Evolutionary conservation across 2,329 filamentous ascomycete species (phyloP), one percentile per base, ranked within the genome.

Genomic region (Huntiella moniliformis): DNA sequence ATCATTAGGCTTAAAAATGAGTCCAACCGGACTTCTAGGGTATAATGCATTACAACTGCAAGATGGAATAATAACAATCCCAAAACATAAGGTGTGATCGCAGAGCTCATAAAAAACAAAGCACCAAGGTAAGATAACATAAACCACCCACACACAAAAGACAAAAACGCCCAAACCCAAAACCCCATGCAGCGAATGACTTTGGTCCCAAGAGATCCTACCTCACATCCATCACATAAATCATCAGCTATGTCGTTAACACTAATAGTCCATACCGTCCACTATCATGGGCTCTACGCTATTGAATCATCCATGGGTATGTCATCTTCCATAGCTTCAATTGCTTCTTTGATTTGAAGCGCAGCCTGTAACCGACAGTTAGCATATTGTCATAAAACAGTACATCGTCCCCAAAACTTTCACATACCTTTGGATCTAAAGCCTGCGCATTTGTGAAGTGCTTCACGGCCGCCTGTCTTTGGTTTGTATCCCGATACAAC

Each of bases 401-500:
- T 13, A 13, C 16, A 3, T 3, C 4, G n/a, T 37, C 6, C 13
- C 12, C 16, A 33, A 15, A 28, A 13, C 13, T 38, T 10, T 16
- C 4, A 12, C 32, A 11, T 67, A 92, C 88, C 78, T 96, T 96
- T 28, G 88, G 91, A 67, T 98, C 91, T 56, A 98, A 66, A 61
- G 94, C 94, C 57, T 96, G 67, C 13, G 91, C 91, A 60, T 87
- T 88, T 5, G 91, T 98, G 59, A 93, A 93, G 60, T 95, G 85
- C 50, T 81, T 79, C 50, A 98, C 82, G n/a, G 91, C 87, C 55
- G 77, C 71, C 51, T 77, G 77, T 59, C 77, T 82, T 55, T 84
- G 74, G 54, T 76, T 77, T 55, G 83, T 67, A 46, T 67, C 70
- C 61, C 81, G 81, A 63, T 86, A 85, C 51, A 86, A 71, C 58